phyloP scores from a whole-genome alignment of 148 eudicot species.

The Rhododendron henanense region DNA sequence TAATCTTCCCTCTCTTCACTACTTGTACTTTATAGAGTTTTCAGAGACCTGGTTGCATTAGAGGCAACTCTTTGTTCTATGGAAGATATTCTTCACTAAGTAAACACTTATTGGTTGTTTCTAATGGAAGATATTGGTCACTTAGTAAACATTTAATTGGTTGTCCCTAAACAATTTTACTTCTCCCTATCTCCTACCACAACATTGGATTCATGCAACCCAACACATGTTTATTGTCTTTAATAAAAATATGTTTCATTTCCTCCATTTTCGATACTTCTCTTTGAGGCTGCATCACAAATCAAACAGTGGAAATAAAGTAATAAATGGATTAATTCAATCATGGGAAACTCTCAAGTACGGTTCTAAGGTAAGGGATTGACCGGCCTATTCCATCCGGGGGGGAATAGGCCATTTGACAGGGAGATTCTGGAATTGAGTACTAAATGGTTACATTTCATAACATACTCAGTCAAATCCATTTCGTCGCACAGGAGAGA shows the following conservation, averaged over 20 bases:
- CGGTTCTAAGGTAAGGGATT: too few species aligned
- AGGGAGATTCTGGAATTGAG: too few species aligned
- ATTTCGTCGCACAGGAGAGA: background rate
- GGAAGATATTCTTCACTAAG: background rate
- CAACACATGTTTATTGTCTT: background rate
- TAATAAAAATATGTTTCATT: background rate
- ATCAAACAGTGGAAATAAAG: background rate
- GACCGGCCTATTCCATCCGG: too few species aligned
- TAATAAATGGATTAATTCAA: background rate
- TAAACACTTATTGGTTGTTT: background rate
- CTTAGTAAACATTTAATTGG: background rate
- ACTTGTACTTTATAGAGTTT: background rate
- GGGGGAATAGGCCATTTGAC: too few species aligned
- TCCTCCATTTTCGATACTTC: background rate
- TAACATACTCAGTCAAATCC: background rate
- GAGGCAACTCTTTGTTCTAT: conserved; percentile 4
- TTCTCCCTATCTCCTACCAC: background rate
- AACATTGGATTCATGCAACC: background rate
- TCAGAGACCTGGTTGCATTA: background rate
- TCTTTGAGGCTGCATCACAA: background rate
- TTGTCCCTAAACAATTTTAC: background rate
- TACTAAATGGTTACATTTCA: background rate
- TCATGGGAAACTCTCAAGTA: background rate
- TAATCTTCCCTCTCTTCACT: background rate
- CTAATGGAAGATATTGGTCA: background rate